Base-by-base conservation (phyloP, 345 rosid species). In the Hibiscus mutabilis region DNA sequence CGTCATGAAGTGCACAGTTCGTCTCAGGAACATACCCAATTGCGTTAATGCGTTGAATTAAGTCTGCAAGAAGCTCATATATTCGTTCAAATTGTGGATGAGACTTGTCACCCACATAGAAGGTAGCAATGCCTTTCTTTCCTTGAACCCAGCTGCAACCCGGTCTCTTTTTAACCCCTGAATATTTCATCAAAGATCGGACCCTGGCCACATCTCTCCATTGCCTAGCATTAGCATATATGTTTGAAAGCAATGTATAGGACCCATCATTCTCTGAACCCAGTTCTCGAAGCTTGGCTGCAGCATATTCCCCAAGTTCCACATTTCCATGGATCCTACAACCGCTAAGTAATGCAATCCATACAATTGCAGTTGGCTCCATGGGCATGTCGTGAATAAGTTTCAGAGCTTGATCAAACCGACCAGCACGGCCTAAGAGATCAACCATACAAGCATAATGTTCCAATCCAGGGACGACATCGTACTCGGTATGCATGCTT, bases 61-160 rank as follows among this genome's bases (percentile, higher is more conserved):
- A 67, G 68, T 80, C 88, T 0, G 82, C 24, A 37, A 92, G 94
- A 62, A 82, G 66, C 57, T 78, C 80, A 42, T 90, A 86, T 68
- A 92, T 88, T 59, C 82, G 84, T 7, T 79, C 65, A 6, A 86
- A 66, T 16, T 27, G 84, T 52, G 87, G 91, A 80, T 92, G 90
- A 52, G 82, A 77, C 81, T 82, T 81, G 85, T 88, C 96, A 49
- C 96, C 92, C 16, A 82, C 96, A 13, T 78, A 90, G 83, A 92
- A 92, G 16, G 89, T 85, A 47, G 85, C 86, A 42, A 87, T 85
- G 63, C 94, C 98, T 76, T 84, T 83, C 83, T 68, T 83, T 63
- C 88, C 98, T 79, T 92, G 92, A 3, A 90, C 85, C 96, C 98
- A 92, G 69, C 94, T 90, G 73, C 94, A 88, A 69, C 96, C 96